Base-by-base conservation (phyloP, 495 filamentous ascomycete species). In the Podospora anserina region DNA sequence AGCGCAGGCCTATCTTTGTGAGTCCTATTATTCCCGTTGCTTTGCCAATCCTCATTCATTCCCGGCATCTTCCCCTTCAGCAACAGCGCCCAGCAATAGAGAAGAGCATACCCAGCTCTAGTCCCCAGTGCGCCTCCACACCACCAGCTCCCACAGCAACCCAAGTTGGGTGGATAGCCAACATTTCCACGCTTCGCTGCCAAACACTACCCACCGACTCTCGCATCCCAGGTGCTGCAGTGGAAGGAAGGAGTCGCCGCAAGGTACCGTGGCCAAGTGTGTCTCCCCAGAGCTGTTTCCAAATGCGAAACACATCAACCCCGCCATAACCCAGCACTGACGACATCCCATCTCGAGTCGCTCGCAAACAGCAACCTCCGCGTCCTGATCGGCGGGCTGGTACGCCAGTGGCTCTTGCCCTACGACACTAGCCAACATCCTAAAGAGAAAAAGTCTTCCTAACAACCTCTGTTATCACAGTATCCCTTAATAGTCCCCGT, bases 291-390 rank as follows among this genome's bases (percentile, higher is more conserved):
- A 64, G 62, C 69, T 72, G 69, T 49, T 64, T 65, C 71, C 72
- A 71, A 71, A 75, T 74, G 71, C 75, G 71, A 75, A 78, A 74
- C 76, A 74, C 70, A 73, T 71, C 23, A 74, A 77, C 76, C 76
- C 76, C 76, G 76, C 76, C 76, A 77, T 72, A 73, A 72, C 71
- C 71, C 72, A 70, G 71, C 69, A 73, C 71, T 75, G 73, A 78
- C 75, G 74, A 76, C 76, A 76, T 73, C 70, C 67, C 58, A 44
- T 27, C 68, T 57, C 64, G 55, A 53, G 7, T 65, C 63, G 57
- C 63, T 67, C 64, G 30, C 67, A 67, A 18, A 55, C 66, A 68
- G 34, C 60, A 55, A 55, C 67, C 57, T 44, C 44, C 63, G 59
- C 66, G 55, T 55, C 61, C 32, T 61, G n/a, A 61, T 49, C 56